These are phyloP conservation scores for Solidago caesia DNA, from an alignment of 129 eudicot species.

Conservation along the genomic window DNA sequence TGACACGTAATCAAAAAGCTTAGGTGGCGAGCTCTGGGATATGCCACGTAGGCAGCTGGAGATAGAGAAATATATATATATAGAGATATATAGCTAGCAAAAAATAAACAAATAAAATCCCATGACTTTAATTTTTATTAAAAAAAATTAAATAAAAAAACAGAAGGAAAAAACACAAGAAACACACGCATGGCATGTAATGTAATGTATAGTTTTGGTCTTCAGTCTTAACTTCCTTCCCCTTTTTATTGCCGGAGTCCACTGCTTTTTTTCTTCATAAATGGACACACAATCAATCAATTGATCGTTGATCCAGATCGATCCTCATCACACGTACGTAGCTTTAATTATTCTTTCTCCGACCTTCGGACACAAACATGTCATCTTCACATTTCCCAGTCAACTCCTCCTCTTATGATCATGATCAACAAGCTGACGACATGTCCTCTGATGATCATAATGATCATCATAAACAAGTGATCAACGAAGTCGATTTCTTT, in stretches of 20 bases:
- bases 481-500: constrained; percentile 67
- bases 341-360: background rate
- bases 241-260: constrained; percentile 56
- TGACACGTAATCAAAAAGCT: no score
- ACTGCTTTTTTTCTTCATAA: constrained; percentile 35
- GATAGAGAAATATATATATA: no score
- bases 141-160: constrained; percentile 16
- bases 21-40: no score
- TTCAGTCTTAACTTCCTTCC: constrained; percentile 38
- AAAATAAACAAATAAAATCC: constrained; percentile 24
- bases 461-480: constrained; percentile 21
- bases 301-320: constrained; percentile 42
- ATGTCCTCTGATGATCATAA: background rate
- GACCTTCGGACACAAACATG: constrained; percentile 14
- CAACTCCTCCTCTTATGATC: background rate
- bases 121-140: constrained; percentile 14
- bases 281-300: constrained; percentile 46
- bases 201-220: constrained; percentile 35
- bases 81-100: no score
- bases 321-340: constrained; percentile 11
- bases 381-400: constrained; percentile 21
- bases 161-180: constrained; percentile 1
- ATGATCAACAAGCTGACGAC: background rate
- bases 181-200: constrained; percentile 19
- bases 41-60: no score